A percentile compares a stretch with the other conserved stretches of the same genome.
Conservation (phyloP, 2,329 filamentous ascomycete genomes). For the Penicillium sp. region DNA sequence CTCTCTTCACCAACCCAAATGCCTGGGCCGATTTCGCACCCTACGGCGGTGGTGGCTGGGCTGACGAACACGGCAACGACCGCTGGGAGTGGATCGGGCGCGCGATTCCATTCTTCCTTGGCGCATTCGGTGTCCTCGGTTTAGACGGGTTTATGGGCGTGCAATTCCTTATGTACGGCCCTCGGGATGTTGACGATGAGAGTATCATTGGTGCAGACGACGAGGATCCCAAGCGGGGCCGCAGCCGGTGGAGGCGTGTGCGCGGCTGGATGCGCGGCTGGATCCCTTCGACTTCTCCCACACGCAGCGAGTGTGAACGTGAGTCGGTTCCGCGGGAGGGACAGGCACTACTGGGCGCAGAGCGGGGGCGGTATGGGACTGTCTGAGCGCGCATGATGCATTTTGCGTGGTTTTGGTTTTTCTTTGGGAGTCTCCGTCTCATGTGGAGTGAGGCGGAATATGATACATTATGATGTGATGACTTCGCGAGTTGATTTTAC, state of each 20-base stretch:
- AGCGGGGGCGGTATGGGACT: slow-evolving; percentile 36
- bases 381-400: slow-evolving; percentile 26
- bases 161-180: slow-evolving; percentile 64
- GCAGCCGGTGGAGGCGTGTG: slow-evolving; percentile 57
- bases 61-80: slow-evolving; percentile 56
- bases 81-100: slow-evolving; percentile 59
- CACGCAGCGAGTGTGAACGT: slow-evolving; percentile 25
- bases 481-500: background rate
- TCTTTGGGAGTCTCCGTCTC: background rate
- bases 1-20: slow-evolving; percentile 64
- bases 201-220: slow-evolving; percentile 37
- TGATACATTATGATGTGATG: slow-evolving; percentile 15
- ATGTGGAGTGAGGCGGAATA: background rate
- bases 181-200: slow-evolving; percentile 46
- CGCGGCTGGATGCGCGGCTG: slow-evolving; percentile 68
- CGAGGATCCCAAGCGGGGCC: slow-evolving; percentile 38
- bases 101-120: slow-evolving; percentile 65
- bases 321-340: slow-evolving; percentile 26
- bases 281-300: slow-evolving; percentile 56
- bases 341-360: slow-evolving; percentile 33
- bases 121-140: slow-evolving; percentile 64
- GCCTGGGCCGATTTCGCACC: slow-evolving; percentile 61
- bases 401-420: background rate
- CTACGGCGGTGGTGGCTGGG: slow-evolving; percentile 63
- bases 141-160: slow-evolving; percentile 65